phyloP scores from a whole-genome alignment of 2,329 filamentous ascomycete species.

The Penicillium sclerotiorum region DNA sequence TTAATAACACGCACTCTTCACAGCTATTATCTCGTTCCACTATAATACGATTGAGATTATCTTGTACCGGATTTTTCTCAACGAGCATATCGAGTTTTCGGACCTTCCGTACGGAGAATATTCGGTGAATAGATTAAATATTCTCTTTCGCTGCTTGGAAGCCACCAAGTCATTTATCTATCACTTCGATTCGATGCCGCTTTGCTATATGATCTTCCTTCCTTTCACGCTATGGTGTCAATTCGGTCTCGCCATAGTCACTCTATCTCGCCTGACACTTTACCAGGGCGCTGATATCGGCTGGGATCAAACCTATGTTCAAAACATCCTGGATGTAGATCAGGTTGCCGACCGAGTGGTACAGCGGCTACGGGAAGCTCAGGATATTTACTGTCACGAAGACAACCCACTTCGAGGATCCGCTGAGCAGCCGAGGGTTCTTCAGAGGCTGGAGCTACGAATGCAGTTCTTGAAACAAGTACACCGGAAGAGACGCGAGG shows the following conservation, averaged over 20 bases:
- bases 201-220: slow-evolving; percentile 48
- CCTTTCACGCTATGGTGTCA: slow-evolving; percentile 52
- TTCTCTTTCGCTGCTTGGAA: slow-evolving; percentile 53
- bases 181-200: slow-evolving; percentile 50
- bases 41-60: slow-evolving; percentile 30
- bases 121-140: slow-evolving; percentile 50
- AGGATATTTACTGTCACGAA: not conserved
- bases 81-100: slow-evolving; percentile 44
- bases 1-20: no score
- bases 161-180: slow-evolving; percentile 56
- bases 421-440: slow-evolving; percentile 14
- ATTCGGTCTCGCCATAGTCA: slow-evolving; percentile 48
- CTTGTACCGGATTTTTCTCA: slow-evolving; percentile 28
- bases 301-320: slow-evolving; percentile 31
- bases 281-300: slow-evolving; percentile 18
- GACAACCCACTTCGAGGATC: not conserved
- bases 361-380: slow-evolving; percentile 23
- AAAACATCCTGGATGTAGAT: slow-evolving; percentile 24
- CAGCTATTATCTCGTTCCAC: slow-evolving; percentile 29
- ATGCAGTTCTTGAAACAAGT: slow-evolving; percentile 14
- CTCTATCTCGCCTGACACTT: slow-evolving; percentile 29
- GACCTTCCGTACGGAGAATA: slow-evolving; percentile 39
- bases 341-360: slow-evolving; percentile 17
- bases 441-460: slow-evolving; percentile 8
- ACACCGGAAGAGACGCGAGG: slow-evolving; percentile 15